Evolutionary conservation across 192 early-diverging fungal species (phyloP).

Genomic region (Linderina pennispora): DNA sequence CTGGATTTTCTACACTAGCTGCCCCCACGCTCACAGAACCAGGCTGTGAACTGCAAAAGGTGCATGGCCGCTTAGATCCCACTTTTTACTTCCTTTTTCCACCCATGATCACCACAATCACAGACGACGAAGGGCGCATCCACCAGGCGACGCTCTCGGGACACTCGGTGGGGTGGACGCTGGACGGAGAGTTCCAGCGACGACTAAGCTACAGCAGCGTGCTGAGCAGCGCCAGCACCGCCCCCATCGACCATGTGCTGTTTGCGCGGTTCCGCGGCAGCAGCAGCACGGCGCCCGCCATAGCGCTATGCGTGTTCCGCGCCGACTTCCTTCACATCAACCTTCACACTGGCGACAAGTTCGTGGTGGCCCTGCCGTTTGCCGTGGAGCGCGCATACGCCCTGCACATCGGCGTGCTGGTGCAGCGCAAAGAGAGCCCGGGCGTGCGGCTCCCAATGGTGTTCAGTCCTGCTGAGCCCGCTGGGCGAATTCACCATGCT

Average conservation of each 20-base stretch:
- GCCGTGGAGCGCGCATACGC: slow-evolving; percentile 16
- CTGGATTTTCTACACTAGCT: too few species aligned
- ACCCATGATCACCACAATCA: too few species aligned
- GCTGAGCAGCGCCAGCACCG: too few species aligned
- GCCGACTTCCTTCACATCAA: slow-evolving; percentile 25
- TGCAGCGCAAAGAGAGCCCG: slow-evolving; percentile 24
- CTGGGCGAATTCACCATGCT: slow-evolving; percentile 42
- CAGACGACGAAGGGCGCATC: slow-evolving; percentile 2
- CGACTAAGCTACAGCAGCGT: slow-evolving; percentile 16
- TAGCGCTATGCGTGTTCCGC: slow-evolving; percentile 36
- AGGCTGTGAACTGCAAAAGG: too few species aligned
- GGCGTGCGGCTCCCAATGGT: slow-evolving; percentile 16
- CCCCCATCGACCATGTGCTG: slow-evolving; percentile 8
- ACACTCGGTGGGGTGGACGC: slow-evolving; percentile 16
- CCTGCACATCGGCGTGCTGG: slow-evolving; percentile 29
- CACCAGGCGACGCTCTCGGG: slow-evolving; percentile 15
- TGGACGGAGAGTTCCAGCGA: slow-evolving; percentile 24
- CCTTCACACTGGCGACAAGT: slow-evolving; percentile 28
- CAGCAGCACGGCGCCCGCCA: not conserved
- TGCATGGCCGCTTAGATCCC: not conserved
- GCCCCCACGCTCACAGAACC: too few species aligned
- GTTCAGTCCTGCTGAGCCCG: slow-evolving; percentile 35
- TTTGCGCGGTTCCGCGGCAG: slow-evolving; percentile 22
- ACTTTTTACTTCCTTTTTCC: not conserved
- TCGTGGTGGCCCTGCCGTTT: slow-evolving; percentile 28